These are phyloP conservation scores for Pezicula radicicola DNA, from an alignment of 2,329 filamentous ascomycete species.

Conservation along the genomic window DNA sequence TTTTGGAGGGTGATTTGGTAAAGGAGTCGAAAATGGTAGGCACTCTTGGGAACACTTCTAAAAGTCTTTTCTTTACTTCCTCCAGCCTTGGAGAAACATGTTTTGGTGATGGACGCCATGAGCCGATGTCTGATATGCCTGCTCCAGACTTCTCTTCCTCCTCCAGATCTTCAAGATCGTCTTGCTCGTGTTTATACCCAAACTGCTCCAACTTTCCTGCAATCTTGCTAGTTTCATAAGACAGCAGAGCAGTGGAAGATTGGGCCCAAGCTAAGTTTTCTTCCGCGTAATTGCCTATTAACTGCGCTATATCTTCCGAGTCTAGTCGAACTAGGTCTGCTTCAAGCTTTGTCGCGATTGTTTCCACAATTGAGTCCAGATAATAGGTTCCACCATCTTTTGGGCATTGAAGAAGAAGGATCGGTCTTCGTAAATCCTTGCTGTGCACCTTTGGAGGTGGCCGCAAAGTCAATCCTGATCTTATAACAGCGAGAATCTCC, in stretches of 20 bases:
- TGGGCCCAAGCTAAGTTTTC: conserved; percentile 47
- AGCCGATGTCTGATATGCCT: background rate
- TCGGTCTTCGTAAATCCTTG: conserved; percentile 44
- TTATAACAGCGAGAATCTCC: conserved; percentile 43
- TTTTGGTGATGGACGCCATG: background rate
- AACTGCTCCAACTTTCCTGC: conserved; percentile 51
- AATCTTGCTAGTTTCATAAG: conserved; percentile 52
- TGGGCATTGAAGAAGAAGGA: conserved; percentile 58
- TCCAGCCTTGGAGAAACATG: background rate
- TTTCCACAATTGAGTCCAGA: conserved; percentile 59
- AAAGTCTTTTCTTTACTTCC: background rate
- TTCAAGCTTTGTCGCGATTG: conserved; percentile 56
- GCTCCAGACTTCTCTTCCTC: conserved; percentile 19
- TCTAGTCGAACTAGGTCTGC: conserved; percentile 68
- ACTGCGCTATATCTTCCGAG: conserved; percentile 65
- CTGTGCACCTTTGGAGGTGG: conserved; percentile 34
- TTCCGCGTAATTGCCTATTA: conserved; percentile 68
- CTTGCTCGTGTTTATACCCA: conserved; percentile 38
- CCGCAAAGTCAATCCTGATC: conserved; percentile 44
- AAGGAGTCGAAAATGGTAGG: background rate
- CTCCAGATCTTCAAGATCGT: conserved; percentile 39
- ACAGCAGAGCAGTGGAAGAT: conserved; percentile 50
- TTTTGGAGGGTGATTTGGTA: too few relatives aligned
- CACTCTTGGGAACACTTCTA: background rate
- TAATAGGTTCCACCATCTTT: conserved; percentile 49